A percentile compares a stretch with the other conserved stretches of the same genome.
These are phyloP conservation scores for Cystobasidium slooffiae DNA, from an alignment of 1,284 basidiomycete species.

Conservation along the genomic window DNA sequence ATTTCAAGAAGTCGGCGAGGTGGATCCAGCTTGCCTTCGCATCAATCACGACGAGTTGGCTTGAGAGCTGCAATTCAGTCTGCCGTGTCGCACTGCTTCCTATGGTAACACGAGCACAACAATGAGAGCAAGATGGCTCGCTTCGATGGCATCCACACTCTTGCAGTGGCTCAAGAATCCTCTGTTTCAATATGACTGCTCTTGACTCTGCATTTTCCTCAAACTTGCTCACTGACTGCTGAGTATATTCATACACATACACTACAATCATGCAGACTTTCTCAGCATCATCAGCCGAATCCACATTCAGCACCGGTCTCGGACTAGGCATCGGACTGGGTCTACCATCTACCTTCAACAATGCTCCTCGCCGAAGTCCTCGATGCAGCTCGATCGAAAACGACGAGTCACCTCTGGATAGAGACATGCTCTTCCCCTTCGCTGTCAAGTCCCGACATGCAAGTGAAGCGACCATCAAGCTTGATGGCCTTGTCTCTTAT, in stretches of 20 bases:
- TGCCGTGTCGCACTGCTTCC: too few species aligned
- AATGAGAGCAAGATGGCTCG: constrained; percentile 5
- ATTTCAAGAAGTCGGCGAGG: neutral
- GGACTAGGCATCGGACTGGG: constrained; percentile 31
- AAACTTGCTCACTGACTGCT: neutral
- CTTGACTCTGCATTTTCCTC: neutral
- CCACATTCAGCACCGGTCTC: neutral
- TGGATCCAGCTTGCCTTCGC: too few species aligned
- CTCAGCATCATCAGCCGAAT: neutral
- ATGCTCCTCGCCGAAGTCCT: neutral
- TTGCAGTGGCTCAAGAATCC: neutral
- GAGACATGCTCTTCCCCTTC: constrained; percentile 6
- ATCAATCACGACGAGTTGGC: too few species aligned
- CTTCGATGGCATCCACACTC: neutral
- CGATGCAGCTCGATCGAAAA: neutral
- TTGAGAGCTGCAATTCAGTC: too few species aligned
- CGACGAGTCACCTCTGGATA: neutral
- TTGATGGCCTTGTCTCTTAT: constrained; percentile 26
- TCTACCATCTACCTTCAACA: constrained; percentile 26
- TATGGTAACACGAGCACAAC: neutral
- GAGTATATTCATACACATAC: neutral
- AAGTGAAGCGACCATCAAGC: constrained; percentile 18
- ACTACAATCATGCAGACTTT: neutral
- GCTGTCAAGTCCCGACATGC: neutral
- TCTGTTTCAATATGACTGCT: neutral